Percentiles rank a stretch among this genome's conserved stretches.
Evolutionary conservation across 2,329 filamentous ascomycete species (phyloP).

Genomic region (Diaporthe citrichinensis): DNA sequence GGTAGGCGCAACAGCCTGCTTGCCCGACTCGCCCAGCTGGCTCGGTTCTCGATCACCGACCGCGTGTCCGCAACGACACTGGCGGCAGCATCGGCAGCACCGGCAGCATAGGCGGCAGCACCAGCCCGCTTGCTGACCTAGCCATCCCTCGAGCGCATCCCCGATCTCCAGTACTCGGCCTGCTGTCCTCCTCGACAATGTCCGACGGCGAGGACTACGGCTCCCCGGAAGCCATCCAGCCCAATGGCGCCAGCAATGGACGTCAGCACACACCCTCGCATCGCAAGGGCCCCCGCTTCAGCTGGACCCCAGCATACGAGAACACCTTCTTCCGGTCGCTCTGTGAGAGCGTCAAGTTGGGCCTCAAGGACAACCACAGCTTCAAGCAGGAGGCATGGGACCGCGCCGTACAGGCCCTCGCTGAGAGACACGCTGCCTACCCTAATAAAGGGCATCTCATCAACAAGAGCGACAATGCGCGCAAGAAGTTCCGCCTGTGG

Average conservation of each 20-base stretch:
- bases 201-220: constrained; percentile 51
- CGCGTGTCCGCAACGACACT: not conserved
- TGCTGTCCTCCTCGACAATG: constrained; percentile 45
- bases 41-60: not conserved
- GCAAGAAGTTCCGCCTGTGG: constrained; percentile 75
- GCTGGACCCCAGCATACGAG: constrained; percentile 72
- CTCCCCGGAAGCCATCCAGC: constrained; percentile 41
- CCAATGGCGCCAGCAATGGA: constrained; percentile 39
- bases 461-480: constrained; percentile 75
- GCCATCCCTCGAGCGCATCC: not conserved
- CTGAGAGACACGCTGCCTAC: constrained; percentile 68
- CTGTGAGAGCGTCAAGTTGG: constrained; percentile 70
- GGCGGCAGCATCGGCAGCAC: not conserved
- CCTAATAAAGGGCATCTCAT: constrained; percentile 74
- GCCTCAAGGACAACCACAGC: constrained; percentile 65
- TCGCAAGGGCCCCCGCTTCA: constrained; percentile 65
- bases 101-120: not conserved
- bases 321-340: constrained; percentile 73
- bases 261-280: constrained; percentile 47
- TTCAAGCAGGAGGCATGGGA: constrained; percentile 75
- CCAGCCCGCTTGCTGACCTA: constrained; percentile 11
- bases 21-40: constrained; percentile 5
- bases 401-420: constrained; percentile 67
- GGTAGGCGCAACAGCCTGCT: constrained; percentile 18
- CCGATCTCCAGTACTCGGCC: not conserved